phyloP scores from a whole-genome alignment of 2,329 filamentous ascomycete genomes.

The Phyllosticta citribraziliensis region DNA sequence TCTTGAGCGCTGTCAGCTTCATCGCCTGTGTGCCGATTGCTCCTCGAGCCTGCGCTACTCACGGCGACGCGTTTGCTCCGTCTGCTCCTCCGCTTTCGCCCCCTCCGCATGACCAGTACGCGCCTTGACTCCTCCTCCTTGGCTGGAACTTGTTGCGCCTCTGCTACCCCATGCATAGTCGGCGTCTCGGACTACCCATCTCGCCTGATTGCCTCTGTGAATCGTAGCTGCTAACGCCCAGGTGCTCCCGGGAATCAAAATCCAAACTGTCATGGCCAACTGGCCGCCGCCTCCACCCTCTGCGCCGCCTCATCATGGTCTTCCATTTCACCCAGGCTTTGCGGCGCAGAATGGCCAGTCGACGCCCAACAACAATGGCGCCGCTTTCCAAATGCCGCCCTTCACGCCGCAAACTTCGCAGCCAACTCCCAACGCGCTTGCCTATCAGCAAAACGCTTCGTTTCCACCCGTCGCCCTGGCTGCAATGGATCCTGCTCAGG shows the following conservation, averaged over 20 bases:
- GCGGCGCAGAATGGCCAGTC: slow-evolving; percentile 3
- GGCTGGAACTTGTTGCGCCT: slow-evolving; percentile 4
- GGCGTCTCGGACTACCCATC: slow-evolving; percentile 1
- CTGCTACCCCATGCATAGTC: slow-evolving; percentile 9
- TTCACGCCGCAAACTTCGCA: slow-evolving; percentile 1
- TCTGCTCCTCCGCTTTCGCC: background rate
- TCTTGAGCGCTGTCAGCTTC: background rate
- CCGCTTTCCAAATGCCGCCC: slow-evolving; percentile 2
- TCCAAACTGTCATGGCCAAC: slow-evolving; percentile 5
- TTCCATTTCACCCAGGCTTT: background rate
- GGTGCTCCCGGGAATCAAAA: background rate
- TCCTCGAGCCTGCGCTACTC: background rate
- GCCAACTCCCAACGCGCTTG: slow-evolving; percentile 2
- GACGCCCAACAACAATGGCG: background rate
- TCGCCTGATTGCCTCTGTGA: slow-evolving; percentile 5
- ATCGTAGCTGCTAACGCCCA: slow-evolving; percentile 9
- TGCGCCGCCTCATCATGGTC: slow-evolving; percentile 5
- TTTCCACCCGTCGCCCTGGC: slow-evolving; percentile 15
- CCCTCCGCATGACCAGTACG: slow-evolving; percentile 2
- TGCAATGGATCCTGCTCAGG: slow-evolving; percentile 5
- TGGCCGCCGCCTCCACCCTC: slow-evolving; percentile 1
- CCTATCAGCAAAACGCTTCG: slow-evolving; percentile 17
- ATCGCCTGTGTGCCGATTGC: background rate
- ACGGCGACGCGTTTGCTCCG: background rate
- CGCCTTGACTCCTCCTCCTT: slow-evolving; percentile 3